A percentile compares a stretch with the other conserved stretches of the same genome.
phyloP scores from a whole-genome alignment of 2,329 filamentous ascomycete genomes.

The Byssochlamys sp. region DNA sequence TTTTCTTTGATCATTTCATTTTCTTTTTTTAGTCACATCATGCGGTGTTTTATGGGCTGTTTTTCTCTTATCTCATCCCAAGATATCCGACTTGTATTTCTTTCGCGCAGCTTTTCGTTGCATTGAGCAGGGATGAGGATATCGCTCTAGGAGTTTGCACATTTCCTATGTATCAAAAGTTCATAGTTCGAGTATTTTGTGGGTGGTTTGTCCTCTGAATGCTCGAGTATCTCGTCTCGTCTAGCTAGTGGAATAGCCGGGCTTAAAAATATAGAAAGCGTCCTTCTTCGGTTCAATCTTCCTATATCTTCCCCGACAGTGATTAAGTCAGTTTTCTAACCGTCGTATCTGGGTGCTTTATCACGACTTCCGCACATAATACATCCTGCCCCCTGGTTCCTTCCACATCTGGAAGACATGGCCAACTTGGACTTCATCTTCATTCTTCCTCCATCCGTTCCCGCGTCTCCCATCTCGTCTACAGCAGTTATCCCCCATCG shows the following conservation, averaged over 20 bases:
- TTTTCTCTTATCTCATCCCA: slow-evolving; percentile 20
- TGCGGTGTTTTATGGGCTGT: slow-evolving; percentile 19
- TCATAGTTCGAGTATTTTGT: not conserved
- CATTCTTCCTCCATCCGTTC: not conserved
- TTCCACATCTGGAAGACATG: not conserved
- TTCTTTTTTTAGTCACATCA: slow-evolving; percentile 11
- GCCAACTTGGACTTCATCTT: not conserved
- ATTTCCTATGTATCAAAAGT: slow-evolving; percentile 6
- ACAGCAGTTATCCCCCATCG: not conserved
- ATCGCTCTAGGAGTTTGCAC: slow-evolving; percentile 15
- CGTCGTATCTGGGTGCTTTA: not conserved
- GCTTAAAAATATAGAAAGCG: not conserved
- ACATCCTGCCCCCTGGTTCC: not conserved
- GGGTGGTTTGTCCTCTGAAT: not conserved
- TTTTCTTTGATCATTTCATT: slow-evolving; percentile 5
- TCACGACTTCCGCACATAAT: not conserved
- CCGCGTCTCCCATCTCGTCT: not conserved
- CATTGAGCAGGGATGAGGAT: slow-evolving; percentile 25
- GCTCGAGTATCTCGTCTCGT: not conserved
- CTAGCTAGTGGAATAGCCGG: not conserved
- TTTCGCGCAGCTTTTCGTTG: slow-evolving; percentile 19
- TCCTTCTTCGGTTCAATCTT: not conserved
- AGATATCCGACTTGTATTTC: slow-evolving; percentile 30
- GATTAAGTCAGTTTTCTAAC: not conserved
- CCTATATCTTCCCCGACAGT: no score